Conservation (phyloP, 345 rosid genomes). For the Eutrema heterophyllum region DNA sequence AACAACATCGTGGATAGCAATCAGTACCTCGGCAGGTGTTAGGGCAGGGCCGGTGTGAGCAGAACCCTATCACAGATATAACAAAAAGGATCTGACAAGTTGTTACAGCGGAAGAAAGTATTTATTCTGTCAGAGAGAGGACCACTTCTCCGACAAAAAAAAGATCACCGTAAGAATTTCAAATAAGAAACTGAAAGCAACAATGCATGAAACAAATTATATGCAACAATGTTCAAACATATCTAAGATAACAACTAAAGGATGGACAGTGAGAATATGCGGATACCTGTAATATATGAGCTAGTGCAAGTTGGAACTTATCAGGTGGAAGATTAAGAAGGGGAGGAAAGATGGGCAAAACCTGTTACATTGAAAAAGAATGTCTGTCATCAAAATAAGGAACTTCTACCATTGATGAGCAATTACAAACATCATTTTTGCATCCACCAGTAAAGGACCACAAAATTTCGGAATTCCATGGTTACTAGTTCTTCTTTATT, state of each 20-base stretch:
- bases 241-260: conserved; percentile 1
- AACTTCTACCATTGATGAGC: not conserved
- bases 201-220: not conserved
- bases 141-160: conserved; percentile 4
- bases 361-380: conserved; percentile 42
- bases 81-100: conserved; percentile 4
- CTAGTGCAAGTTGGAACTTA: conserved; percentile 94
- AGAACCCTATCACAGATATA: conserved; percentile 69
- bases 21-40: conserved; percentile 94
- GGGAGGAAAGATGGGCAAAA: conserved; percentile 87
- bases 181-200: not conserved
- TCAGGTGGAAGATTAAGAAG: conserved; percentile 85
- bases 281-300: conserved; percentile 87
- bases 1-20: conserved; percentile 82
- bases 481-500: conserved; percentile 1
- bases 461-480: not conserved
- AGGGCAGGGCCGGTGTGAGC: conserved; percentile 99
- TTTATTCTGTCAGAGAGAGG: not conserved
- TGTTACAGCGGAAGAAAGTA: conserved; percentile 7
- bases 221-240: not conserved
- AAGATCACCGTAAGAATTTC: not conserved
- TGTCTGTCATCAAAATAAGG: not conserved
- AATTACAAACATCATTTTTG: not conserved
- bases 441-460: conserved; percentile 1
- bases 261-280: conserved; percentile 12